Conservation (phyloP, 2,329 filamentous ascomycete genomes). For the Rhytidhysteron rufulum region DNA sequence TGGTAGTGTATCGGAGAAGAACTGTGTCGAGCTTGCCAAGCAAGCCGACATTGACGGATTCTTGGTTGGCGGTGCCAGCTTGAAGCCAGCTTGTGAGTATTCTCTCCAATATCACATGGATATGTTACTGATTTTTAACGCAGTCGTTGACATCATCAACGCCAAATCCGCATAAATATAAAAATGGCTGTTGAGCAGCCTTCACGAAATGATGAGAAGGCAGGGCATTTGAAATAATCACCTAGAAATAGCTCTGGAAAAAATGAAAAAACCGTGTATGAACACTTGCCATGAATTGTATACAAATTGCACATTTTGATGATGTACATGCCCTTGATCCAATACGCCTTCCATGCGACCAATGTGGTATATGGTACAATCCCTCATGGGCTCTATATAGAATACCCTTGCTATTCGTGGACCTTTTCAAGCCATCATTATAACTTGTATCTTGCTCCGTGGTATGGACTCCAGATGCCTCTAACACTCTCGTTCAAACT, state of each 20-base stretch:
- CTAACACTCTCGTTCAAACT: conserved; percentile 62
- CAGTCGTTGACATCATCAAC: conserved; percentile 68
- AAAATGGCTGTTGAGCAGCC: too few species aligned
- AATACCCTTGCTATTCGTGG: neutral
- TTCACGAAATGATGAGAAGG: too few species aligned
- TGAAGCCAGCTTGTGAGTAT: conserved; percentile 88
- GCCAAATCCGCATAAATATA: conserved; percentile 42
- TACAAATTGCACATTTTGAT: conserved; percentile 18
- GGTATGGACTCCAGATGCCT: conserved; percentile 63
- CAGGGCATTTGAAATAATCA: neutral
- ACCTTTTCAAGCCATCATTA: conserved; percentile 36
- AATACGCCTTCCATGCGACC: conserved; percentile 18
- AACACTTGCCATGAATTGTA: conserved; percentile 4
- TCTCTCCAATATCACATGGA: conserved; percentile 4
- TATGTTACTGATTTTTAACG: conserved; percentile 8
- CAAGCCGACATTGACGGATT: conserved; percentile 96
- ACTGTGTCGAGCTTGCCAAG: conserved; percentile 88
- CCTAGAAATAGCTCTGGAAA: neutral
- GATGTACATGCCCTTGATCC: conserved; percentile 15
- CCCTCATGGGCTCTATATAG: neutral
- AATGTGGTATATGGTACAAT: conserved; percentile 3
- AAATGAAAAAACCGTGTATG: neutral
- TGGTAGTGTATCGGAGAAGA: conserved; percentile 96
- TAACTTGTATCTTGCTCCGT: conserved; percentile 52
- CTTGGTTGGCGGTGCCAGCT: conserved; percentile 90